Base-by-base conservation (phyloP, 164 flowering plant species). In the Piper longum region DNA sequence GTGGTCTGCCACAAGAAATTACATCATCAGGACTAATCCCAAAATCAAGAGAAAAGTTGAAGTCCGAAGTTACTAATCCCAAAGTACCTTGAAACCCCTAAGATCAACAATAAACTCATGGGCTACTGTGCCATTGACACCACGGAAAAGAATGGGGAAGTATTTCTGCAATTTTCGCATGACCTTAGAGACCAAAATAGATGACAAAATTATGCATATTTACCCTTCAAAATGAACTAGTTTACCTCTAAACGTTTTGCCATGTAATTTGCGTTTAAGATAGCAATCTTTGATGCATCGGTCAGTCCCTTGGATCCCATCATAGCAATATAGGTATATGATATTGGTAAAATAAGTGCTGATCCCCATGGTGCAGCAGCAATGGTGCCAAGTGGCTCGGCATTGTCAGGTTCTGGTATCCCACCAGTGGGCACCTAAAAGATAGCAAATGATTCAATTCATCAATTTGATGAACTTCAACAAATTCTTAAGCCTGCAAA, bases 281-380 rank as follows among this genome's bases (percentile, higher is more conserved):
- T 93, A 11, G 98, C 97, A 52, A 82, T 84, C 76, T 87, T 90
- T 63, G 98, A 93, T 63, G 98, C 97, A 5, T 90, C 92, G 12
- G 98, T 93, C 61, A 93, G 87, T n/a, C 97, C 98, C 69, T 81
- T 72, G 26, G 98, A 93, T 3, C 97, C 98, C 98, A 93, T 93
- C 99, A 93, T 88, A 42, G 91, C 95, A 57, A 93, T 87, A 78
- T 93, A 93, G 61, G 95, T 81, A 65, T 93, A 93, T 11, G 99
- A 93, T 18, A 93, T 93, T 9, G 99, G 96, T 70, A 93, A 77
- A 69, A 93, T 91, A 65, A 93, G 91, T n/a, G 97, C 97, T 39
- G 99, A 93, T 11, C 99, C 99, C 99, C 99, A 93, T 16, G 99
- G 97, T 66, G 99, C 99, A 59, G 99, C 97, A 66, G 99, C 67